These are phyloP conservation scores for Penicillium antarcticum DNA, from an alignment of 495 filamentous ascomycete species.

Conservation along the genomic window DNA sequence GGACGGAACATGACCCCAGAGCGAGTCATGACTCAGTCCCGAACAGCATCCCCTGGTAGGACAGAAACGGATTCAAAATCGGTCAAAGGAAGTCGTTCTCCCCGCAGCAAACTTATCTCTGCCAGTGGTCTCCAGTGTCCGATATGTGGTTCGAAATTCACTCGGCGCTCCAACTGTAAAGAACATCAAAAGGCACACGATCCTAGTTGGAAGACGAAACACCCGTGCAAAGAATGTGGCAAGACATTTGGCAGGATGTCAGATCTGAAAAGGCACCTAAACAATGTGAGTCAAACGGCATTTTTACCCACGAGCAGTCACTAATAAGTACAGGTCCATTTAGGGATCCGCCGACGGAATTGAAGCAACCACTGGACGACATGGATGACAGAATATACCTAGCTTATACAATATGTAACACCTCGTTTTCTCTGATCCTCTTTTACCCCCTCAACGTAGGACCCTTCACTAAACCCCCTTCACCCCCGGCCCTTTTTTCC, in stretches of 20 bases:
- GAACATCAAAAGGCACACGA: slow-evolving; percentile 90
- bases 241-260: slow-evolving; percentile 60
- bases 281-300: slow-evolving; percentile 57
- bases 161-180: slow-evolving; percentile 85
- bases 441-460: too few relatives aligned
- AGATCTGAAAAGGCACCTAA: slow-evolving; percentile 76
- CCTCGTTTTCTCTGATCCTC: too few relatives aligned
- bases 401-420: too few relatives aligned
- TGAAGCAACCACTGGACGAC: too few relatives aligned
- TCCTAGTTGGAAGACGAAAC: slow-evolving; percentile 65
- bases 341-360: slow-evolving; percentile 37
- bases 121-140: slow-evolving; percentile 64
- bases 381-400: too few relatives aligned
- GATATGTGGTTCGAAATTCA: slow-evolving; percentile 77
- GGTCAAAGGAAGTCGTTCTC: background rate
- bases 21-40: background rate
- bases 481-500: too few relatives aligned
- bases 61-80: background rate
- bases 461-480: too few relatives aligned
- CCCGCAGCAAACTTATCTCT: slow-evolving; percentile 5
- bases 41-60: background rate
- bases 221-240: slow-evolving; percentile 61
- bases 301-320: background rate
- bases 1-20: background rate
- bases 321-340: slow-evolving; percentile 53